Percentiles rank a stretch among this genome's conserved stretches.
These are phyloP conservation scores for Lycium barbarum DNA, from an alignment of 257 asterid genomes.

Conservation along the genomic window DNA sequence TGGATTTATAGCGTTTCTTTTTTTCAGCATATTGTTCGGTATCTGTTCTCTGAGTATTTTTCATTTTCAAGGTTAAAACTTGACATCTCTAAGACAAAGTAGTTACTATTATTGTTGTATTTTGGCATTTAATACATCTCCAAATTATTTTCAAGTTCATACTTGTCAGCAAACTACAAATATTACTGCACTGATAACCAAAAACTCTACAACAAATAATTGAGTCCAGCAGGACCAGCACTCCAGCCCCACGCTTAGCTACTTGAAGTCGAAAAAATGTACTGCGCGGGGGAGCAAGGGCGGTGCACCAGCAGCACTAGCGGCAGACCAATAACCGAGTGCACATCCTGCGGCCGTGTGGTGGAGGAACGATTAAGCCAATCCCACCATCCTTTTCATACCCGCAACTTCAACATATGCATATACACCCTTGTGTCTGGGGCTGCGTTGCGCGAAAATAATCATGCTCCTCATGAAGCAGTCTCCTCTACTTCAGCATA, in stretches of 20 bases:
- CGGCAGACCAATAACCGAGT: conserved; percentile 78
- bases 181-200: not conserved
- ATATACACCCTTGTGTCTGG: too few species aligned
- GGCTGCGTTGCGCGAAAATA: too few species aligned
- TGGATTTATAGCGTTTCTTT: not conserved
- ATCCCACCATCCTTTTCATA: conserved; percentile 94
- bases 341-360: conserved; percentile 89
- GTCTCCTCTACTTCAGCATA: too few species aligned
- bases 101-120: too few species aligned
- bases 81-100: too few species aligned
- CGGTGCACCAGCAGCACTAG: conserved; percentile 78
- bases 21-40: too few species aligned
- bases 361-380: conserved; percentile 84
- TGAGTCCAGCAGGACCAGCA: not conserved
- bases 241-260: not conserved
- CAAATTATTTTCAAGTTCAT: too few species aligned
- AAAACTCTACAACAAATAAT: not conserved
- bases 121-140: too few species aligned
- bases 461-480: too few species aligned
- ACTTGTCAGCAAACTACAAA: too few species aligned
- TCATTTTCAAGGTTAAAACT: too few species aligned
- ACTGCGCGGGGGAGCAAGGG: conserved; percentile 77
- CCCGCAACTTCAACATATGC: conserved; percentile 42
- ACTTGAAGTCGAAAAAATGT: conserved; percentile 50
- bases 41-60: too few species aligned